Evolutionary conservation across 257 asterid genomes (phyloP).

Genomic region (Ocimum tenuiflorum): DNA sequence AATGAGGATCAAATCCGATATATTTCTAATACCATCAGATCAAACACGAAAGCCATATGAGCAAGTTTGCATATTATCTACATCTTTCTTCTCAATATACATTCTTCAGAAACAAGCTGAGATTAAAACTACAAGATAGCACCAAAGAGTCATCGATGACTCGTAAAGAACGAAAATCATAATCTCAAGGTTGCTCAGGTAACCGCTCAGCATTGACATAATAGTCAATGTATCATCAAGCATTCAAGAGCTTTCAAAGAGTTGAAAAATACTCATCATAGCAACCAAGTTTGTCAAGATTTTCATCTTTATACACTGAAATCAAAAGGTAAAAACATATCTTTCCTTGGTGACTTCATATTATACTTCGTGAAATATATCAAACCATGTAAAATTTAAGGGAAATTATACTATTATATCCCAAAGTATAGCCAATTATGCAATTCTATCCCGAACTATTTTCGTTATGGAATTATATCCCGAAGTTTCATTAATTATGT

Average conservation of each 20-base stretch:
- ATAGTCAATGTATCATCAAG: slow-evolving; percentile 42
- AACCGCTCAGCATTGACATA: slow-evolving; percentile 65
- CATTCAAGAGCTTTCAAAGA: slow-evolving; percentile 28
- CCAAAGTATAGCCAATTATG: too few species aligned
- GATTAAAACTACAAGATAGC: neutral
- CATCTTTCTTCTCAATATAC: neutral
- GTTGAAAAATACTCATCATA: slow-evolving; percentile 33
- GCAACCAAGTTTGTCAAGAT: slow-evolving; percentile 28
- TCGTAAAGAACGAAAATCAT: neutral
- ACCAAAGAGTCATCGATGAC: neutral
- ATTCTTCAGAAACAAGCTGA: neutral
- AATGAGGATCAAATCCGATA: too few species aligned
- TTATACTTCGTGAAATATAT: neutral
- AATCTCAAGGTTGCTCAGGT: slow-evolving; percentile 62
- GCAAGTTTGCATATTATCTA: too few species aligned
- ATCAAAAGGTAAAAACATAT: neutral
- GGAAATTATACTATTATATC: too few species aligned
- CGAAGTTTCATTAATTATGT: too few species aligned
- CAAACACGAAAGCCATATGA: neutral
- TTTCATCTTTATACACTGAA: neutral
- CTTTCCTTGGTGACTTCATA: neutral
- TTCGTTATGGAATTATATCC: too few species aligned
- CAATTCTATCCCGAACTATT: too few species aligned
- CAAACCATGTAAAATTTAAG: too few species aligned
- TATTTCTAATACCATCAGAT: neutral